Evolutionary conservation across 176 grass and related monocot species (phyloP).

Genomic region (Hordeum marinum): DNA sequence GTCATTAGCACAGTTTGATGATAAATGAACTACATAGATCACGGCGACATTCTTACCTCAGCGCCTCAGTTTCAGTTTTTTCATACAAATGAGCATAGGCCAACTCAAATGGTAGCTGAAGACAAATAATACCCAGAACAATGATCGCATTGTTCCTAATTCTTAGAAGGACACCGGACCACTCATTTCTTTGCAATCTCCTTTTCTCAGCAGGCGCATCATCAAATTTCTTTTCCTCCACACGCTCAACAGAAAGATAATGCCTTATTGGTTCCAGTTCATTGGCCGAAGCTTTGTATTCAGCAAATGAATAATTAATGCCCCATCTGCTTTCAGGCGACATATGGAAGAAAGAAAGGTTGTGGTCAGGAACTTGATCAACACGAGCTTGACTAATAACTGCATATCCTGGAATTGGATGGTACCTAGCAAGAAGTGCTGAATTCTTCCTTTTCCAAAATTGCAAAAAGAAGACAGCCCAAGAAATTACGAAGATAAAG

Average conservation of each 20-base stretch:
- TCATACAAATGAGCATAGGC: constrained; percentile 98
- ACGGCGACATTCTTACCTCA: constrained; percentile 51
- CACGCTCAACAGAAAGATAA: constrained; percentile 22
- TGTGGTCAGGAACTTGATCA: constrained; percentile 9
- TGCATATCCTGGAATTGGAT: neutral
- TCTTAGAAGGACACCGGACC: constrained; percentile 77
- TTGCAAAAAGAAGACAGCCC: constrained; percentile 95
- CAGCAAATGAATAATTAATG: constrained; percentile 85
- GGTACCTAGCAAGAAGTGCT: constrained; percentile 77
- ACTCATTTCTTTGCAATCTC: constrained; percentile 87
- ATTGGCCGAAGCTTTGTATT: constrained; percentile 68
- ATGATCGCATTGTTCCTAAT: constrained; percentile 92
- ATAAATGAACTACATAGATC: neutral
- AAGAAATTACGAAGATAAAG: constrained; percentile 90
- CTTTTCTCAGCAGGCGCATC: constrained; percentile 61
- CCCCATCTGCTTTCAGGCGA: constrained; percentile 61
- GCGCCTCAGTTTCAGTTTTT: constrained; percentile 55
- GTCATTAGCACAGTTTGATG: neutral
- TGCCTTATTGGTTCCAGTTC: constrained; percentile 31
- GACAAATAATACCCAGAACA: constrained; percentile 86
- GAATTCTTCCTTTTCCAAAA: constrained; percentile 99
- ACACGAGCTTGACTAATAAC: constrained; percentile 1
- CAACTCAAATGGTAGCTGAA: constrained; percentile 93
- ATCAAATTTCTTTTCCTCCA: constrained; percentile 51
- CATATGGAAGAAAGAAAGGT: neutral